Percentiles rank a stretch among this genome's conserved stretches.
These are phyloP conservation scores for Geranomyces michiganensis DNA, from an alignment of 192 early-diverging fungal genomes.

Conservation along the genomic window DNA sequence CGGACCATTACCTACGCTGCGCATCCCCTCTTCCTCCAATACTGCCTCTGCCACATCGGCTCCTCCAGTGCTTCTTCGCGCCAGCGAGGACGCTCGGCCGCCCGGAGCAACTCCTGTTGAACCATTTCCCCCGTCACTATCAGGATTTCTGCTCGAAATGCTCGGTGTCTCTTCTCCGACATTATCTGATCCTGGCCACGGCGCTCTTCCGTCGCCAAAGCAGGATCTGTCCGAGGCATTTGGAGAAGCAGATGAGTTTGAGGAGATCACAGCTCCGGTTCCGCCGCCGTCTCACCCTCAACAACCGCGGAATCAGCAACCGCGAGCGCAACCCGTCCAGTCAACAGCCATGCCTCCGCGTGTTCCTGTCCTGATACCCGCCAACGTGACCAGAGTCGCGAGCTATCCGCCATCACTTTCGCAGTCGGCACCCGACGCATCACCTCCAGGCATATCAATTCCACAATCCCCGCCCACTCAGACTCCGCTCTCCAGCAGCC, in stretches of 20 bases:
- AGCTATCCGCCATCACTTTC: slow-evolving; percentile 10
- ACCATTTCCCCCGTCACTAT: slow-evolving; percentile 13
- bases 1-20: not conserved
- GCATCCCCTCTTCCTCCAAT: not conserved
- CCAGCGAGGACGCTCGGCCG: not conserved
- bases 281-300: not conserved
- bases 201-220: not conserved
- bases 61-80: not conserved
- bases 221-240: not conserved
- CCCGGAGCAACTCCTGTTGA: not conserved
- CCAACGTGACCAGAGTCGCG: not conserved
- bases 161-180: slow-evolving; percentile 19
- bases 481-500: not conserved
- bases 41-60: not conserved
- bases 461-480: not conserved
- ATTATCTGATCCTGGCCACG: not conserved
- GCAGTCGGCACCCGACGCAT: not conserved
- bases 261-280: not conserved
- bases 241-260: slow-evolving; percentile 1
- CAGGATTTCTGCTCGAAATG: slow-evolving; percentile 22
- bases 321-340: not conserved
- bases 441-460: not conserved
- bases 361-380: not conserved
- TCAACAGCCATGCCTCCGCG: not conserved
- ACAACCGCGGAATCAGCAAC: not conserved